Evolutionary conservation across 495 filamentous ascomycete genomes (phyloP).

Genomic region (Talaromyces proteolyticus): DNA sequence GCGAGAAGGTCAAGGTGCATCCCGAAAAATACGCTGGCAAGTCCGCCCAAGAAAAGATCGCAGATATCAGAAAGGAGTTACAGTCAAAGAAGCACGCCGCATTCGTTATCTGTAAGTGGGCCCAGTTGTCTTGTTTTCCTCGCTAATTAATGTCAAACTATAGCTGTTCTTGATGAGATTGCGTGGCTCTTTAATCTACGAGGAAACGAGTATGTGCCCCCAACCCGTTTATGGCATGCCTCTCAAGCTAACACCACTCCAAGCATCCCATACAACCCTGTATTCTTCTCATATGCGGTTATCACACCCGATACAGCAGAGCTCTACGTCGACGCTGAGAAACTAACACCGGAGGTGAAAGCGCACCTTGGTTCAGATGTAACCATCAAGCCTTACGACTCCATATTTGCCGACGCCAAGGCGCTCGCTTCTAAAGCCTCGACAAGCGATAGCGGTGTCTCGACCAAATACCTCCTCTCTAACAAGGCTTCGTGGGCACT

Average conservation of each 20-base stretch:
- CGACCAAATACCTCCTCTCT: slow-evolving; percentile 75
- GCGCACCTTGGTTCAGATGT: slow-evolving; percentile 70
- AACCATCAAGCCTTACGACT: slow-evolving; percentile 73
- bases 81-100: slow-evolving; percentile 86
- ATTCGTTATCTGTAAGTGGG: slow-evolving; percentile 69
- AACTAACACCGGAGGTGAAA: slow-evolving; percentile 64
- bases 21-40: slow-evolving; percentile 75
- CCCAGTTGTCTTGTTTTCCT: background rate
- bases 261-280: slow-evolving; percentile 94
- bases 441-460: slow-evolving; percentile 12
- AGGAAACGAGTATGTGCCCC: slow-evolving; percentile 85
- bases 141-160: background rate
- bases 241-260: too few species aligned
- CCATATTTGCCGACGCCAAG: slow-evolving; percentile 73
- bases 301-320: slow-evolving; percentile 77
- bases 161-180: slow-evolving; percentile 89
- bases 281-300: slow-evolving; percentile 96
- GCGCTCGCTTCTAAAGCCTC: slow-evolving; percentile 37
- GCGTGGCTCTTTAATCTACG: slow-evolving; percentile 97
- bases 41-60: slow-evolving; percentile 73
- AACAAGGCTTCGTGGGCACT: slow-evolving; percentile 93
- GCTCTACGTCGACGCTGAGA: slow-evolving; percentile 77
- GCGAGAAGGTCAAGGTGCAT: slow-evolving; percentile 67
- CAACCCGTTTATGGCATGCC: too few species aligned
- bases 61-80: slow-evolving; percentile 82